These are phyloP conservation scores for Aspergillus sclerotialis DNA, from an alignment of 2,329 filamentous ascomycete species.

Conservation along the genomic window DNA sequence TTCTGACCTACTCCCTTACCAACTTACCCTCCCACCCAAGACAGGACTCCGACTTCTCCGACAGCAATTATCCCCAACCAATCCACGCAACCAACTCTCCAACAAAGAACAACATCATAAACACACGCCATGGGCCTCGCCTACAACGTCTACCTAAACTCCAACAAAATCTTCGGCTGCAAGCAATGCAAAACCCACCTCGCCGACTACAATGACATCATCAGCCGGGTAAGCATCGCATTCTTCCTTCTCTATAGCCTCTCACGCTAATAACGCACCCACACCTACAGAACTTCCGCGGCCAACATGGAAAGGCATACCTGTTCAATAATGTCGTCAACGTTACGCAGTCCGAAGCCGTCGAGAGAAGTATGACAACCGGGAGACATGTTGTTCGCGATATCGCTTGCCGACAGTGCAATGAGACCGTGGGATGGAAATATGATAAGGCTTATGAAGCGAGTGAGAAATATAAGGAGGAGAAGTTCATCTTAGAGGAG, in stretches of 20 bases:
- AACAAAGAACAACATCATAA: no score
- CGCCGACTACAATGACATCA: conserved; percentile 91
- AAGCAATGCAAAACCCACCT: conserved; percentile 94
- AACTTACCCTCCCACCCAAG: no score
- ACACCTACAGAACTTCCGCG: conserved; percentile 81
- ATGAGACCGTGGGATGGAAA: conserved; percentile 92
- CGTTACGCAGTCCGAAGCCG: conserved; percentile 70
- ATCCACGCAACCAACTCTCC: no score
- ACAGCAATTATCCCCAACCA: no score
- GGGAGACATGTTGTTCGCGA: conserved; percentile 91
- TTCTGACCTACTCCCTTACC: no score
- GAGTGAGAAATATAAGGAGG: conserved; percentile 97
- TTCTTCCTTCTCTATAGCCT: no score
- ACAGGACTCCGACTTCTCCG: no score
- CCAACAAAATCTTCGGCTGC: conserved; percentile 83
- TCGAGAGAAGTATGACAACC: conserved; percentile 96
- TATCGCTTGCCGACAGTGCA: conserved; percentile 85
- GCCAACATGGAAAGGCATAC: conserved; percentile 96
- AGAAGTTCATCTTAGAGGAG: conserved; percentile 92
- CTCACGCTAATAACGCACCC: no score
- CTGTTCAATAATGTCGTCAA: conserved; percentile 95
- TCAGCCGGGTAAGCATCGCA: conserved; percentile 69
- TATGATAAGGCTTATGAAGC: conserved; percentile 95
- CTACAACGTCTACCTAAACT: conserved; percentile 87
- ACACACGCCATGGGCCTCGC: conserved; percentile 65